Conservation (phyloP, 2,329 filamentous ascomycete species). For the Sclerotinia spermophila region DNA sequence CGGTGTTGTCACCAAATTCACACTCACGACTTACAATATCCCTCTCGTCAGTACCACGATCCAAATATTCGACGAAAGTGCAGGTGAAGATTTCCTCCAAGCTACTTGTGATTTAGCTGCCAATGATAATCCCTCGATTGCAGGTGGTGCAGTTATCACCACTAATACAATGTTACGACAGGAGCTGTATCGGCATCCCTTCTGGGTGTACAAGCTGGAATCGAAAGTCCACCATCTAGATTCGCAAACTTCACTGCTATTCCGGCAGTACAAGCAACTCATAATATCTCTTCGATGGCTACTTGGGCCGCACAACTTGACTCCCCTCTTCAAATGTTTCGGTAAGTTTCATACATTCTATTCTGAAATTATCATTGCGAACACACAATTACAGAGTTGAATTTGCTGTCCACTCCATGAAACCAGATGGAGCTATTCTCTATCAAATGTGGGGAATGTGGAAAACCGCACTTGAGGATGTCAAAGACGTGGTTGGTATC, state of each 20-base stretch:
- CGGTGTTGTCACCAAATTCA: slow-evolving; percentile 49
- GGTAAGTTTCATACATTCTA: slow-evolving; percentile 12
- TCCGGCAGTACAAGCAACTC: neutral
- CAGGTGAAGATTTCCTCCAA: slow-evolving; percentile 18
- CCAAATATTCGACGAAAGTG: slow-evolving; percentile 18
- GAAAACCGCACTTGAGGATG: slow-evolving; percentile 37
- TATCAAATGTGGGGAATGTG: slow-evolving; percentile 38
- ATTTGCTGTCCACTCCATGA: slow-evolving; percentile 40
- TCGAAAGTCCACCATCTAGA: slow-evolving; percentile 17
- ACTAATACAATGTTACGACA: slow-evolving; percentile 22
- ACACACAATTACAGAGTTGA: slow-evolving; percentile 1
- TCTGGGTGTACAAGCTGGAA: slow-evolving; percentile 23
- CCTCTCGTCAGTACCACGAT: slow-evolving; percentile 21
- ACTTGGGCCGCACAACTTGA: slow-evolving; percentile 20
- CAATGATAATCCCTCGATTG: slow-evolving; percentile 16
- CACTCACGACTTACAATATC: slow-evolving; percentile 37
- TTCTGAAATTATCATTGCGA: neutral
- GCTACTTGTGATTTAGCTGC: slow-evolving; percentile 19
- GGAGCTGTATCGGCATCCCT: slow-evolving; percentile 10
- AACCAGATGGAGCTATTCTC: slow-evolving; percentile 38
- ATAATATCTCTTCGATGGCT: slow-evolving; percentile 18
- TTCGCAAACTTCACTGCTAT: slow-evolving; percentile 25
- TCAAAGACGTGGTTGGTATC: slow-evolving; percentile 39
- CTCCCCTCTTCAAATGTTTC: slow-evolving; percentile 22
- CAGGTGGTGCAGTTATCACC: slow-evolving; percentile 20